These are phyloP conservation scores for Phanerodontia chrysosporium DNA, from an alignment of 768 basidiomycete genomes.

Conservation along the genomic window DNA sequence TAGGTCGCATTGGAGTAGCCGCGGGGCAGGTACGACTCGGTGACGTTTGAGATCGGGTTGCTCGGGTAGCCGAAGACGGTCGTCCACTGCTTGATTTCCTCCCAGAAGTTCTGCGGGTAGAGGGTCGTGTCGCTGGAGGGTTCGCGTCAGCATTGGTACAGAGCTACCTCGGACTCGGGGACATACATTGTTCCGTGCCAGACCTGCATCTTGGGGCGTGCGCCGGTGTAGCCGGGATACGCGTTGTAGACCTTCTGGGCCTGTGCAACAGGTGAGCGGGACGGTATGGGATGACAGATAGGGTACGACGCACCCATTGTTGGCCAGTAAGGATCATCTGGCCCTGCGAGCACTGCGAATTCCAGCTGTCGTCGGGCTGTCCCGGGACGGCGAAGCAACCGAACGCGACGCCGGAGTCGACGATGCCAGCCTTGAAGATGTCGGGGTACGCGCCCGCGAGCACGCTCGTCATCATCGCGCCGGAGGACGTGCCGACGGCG, in stretches of 20 bases:
- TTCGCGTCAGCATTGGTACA: neutral
- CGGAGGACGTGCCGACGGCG: slow-evolving; percentile 48
- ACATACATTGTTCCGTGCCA: slow-evolving; percentile 48
- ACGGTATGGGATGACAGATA: neutral
- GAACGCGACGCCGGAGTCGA: slow-evolving; percentile 50
- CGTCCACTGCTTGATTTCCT: slow-evolving; percentile 54
- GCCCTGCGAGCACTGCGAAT: slow-evolving; percentile 42
- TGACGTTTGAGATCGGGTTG: slow-evolving; percentile 34
- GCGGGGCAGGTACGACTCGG: slow-evolving; percentile 37
- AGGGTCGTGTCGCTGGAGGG: slow-evolving; percentile 47
- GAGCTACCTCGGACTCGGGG: too few relatives aligned
- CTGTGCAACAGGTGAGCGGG: slow-evolving; percentile 19
- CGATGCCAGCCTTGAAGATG: slow-evolving; percentile 44
- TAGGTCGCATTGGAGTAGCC: slow-evolving; percentile 46
- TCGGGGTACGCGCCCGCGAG: slow-evolving; percentile 52
- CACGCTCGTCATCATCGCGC: slow-evolving; percentile 60
- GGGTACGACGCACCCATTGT: slow-evolving; percentile 32
- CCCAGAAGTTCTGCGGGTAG: slow-evolving; percentile 44
- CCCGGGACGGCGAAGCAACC: slow-evolving; percentile 47
- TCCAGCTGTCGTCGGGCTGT: slow-evolving; percentile 35
- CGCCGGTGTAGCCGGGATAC: slow-evolving; percentile 50
- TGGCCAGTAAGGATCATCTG: slow-evolving; percentile 38
- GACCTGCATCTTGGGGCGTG: slow-evolving; percentile 46
- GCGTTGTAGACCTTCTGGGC: slow-evolving; percentile 25
- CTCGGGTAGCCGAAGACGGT: slow-evolving; percentile 44